Conservation (phyloP, 192 early-diverging fungal species). For the Geosiphon pyriformis region DNA sequence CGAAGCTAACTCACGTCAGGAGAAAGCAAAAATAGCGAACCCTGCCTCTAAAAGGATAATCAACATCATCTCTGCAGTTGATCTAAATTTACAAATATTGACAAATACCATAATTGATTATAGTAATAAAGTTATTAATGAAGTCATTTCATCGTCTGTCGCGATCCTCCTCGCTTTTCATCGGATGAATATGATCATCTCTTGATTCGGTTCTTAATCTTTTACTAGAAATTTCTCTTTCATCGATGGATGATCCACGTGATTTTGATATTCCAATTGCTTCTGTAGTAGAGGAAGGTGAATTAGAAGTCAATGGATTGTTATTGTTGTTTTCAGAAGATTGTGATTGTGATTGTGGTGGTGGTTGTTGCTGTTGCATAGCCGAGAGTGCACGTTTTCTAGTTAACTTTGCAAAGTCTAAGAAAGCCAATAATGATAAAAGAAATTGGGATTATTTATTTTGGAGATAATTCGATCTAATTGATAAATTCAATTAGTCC, state of each 20-base stretch:
- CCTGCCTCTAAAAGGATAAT: too few species aligned
- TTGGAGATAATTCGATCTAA: too few species aligned
- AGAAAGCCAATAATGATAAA: not conserved
- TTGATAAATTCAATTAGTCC: too few species aligned
- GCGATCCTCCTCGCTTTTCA: not conserved
- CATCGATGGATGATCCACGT: not conserved
- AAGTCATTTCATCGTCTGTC: not conserved
- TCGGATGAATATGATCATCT: not conserved
- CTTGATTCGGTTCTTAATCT: not conserved
- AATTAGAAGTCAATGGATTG: not conserved
- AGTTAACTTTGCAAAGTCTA: slow-evolving; percentile 5
- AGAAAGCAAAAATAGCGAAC: too few species aligned
- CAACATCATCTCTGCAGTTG: too few species aligned
- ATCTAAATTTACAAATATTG: too few species aligned
- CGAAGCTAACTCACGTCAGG: too few species aligned
- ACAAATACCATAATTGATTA: too few species aligned
- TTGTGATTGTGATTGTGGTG: not conserved
- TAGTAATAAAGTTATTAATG: too few species aligned
- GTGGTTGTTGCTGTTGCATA: not conserved
- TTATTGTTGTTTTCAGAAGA: not conserved
- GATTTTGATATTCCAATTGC: not conserved
- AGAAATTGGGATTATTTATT: too few species aligned
- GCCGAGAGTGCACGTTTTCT: not conserved
- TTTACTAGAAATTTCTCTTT: not conserved
- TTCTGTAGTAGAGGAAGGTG: not conserved